These are phyloP conservation scores for Clonostachys chloroleuca DNA, from an alignment of 2,329 filamentous ascomycete genomes.

Conservation along the genomic window DNA sequence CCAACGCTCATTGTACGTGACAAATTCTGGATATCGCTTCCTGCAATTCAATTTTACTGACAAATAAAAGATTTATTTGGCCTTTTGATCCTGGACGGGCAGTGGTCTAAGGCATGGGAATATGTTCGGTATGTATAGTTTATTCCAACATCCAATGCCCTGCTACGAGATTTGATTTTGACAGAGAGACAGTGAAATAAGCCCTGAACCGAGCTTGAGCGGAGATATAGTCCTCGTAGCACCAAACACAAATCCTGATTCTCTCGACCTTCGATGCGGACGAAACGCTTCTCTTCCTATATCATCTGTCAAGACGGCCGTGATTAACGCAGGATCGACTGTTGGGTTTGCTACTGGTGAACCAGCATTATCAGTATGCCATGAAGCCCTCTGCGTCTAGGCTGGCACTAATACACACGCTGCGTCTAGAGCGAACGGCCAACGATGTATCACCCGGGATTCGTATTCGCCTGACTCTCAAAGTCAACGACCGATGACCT, in stretches of 20 bases:
- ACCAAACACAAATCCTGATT: constrained; percentile 1
- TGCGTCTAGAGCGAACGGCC: background rate
- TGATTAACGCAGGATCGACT: constrained; percentile 1
- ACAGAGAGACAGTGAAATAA: background rate
- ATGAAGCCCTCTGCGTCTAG: too few relatives aligned
- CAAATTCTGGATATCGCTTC: too few relatives aligned
- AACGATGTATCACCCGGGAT: constrained; percentile 5
- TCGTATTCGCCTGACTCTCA: constrained; percentile 4
- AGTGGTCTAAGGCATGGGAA: constrained; percentile 3
- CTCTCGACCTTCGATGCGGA: constrained; percentile 3
- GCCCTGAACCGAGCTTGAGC: background rate
- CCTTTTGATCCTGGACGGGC: constrained; percentile 4
- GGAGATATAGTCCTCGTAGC: background rate
- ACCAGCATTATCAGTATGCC: background rate
- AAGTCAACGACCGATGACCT: constrained; percentile 3
- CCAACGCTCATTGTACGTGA: too few relatives aligned
- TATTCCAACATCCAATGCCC: too few relatives aligned
- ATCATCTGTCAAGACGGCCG: constrained; percentile 2
- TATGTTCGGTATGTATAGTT: background rate
- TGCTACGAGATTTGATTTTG: too few relatives aligned
- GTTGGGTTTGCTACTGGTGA: constrained; percentile 2
- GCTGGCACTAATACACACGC: too few relatives aligned
- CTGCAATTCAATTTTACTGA: too few relatives aligned
- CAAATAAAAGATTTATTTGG: constrained; percentile 2
- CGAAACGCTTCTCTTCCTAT: constrained; percentile 1